Evolutionary conservation across 768 basidiomycete species (phyloP), one percentile per base, ranked within the genome.

Genomic region (Exsudoporus frostii): DNA sequence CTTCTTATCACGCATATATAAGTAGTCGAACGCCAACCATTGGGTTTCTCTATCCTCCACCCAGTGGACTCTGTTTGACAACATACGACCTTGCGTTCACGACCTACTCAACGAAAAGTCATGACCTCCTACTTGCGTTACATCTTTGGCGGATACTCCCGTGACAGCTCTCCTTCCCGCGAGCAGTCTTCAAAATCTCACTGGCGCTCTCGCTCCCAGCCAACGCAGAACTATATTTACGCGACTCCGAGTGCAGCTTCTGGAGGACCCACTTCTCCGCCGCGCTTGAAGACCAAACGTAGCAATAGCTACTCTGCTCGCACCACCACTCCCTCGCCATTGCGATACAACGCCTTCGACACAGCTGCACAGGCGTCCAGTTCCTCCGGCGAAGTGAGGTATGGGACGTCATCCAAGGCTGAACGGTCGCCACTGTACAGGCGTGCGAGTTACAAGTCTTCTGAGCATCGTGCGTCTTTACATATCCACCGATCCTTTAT

Each of bases 121-220:
- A 81, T 81, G 79, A 73, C 78, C 45, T 75, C 80, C 32, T 78
- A 79, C 69, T 62, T 82, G 53, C 80, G 80, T 55, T 77, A 65
- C 54, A 67, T 77, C 59, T 78, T 78, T 51, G 76, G 76, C 39
- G 70, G 69, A 36, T 45, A 67, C 49, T 56, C 64, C 39, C 66
- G 65, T 14, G 65, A 68, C 36, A 63, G 32, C 43, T 61, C 60
- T 58, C 58, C 58, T 49, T 53, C 60, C 36, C 61, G 64, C 58
- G 58, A 60, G 45, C 55, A 60, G 56, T 58, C 65, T 43, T 54
- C 74, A 51, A 80, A 74, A 65, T 65, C 76, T 34, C 76, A 79
- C 56, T 65, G 62, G 44, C 77, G 77, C 29, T 76, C 79, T 19
- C 67, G 65, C 30, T 76, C 80, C 20, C 57, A 67, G 24, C 67